Percentiles rank a stretch among this genome's conserved stretches.
These are phyloP conservation scores for Umbelopsis ramanniana DNA, from an alignment of 192 early-diverging fungal genomes.

Conservation along the genomic window DNA sequence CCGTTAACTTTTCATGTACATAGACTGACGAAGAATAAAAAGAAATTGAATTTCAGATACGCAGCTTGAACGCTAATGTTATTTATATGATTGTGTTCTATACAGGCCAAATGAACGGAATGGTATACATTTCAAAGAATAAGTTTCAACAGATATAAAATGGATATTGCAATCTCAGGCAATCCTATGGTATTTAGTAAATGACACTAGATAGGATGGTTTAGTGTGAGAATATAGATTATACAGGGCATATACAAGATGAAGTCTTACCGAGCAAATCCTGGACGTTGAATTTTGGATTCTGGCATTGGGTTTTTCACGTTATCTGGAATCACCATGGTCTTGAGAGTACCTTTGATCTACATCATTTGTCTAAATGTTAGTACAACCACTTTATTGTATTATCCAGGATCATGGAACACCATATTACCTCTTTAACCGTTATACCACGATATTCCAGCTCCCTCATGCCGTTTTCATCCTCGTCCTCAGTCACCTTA, in stretches of 20 bases:
- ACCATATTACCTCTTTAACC: constrained; percentile 33
- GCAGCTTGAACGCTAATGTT: background rate
- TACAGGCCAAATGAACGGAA: constrained; percentile 21
- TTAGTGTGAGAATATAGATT: background rate
- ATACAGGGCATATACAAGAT: background rate
- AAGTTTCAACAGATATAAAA: background rate
- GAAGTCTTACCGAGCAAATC: constrained; percentile 30
- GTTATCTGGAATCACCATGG: constrained; percentile 42
- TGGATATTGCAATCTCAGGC: too few species aligned
- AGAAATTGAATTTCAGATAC: background rate
- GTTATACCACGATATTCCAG: constrained; percentile 42
- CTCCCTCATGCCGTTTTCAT: constrained; percentile 39
- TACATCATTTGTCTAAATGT: background rate
- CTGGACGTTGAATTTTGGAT: constrained; percentile 39
- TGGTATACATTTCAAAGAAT: constrained; percentile 20
- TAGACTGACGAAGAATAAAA: background rate
- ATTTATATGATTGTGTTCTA: constrained; percentile 17
- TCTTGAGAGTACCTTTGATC: constrained; percentile 46
- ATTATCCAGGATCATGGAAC: too few species aligned
- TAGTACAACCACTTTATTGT: background rate
- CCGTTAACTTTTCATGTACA: constrained; percentile 5
- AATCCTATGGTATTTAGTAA: background rate
- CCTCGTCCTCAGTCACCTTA: background rate
- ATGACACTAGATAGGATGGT: background rate
- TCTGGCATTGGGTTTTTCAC: constrained; percentile 34